Base-by-base conservation (phyloP, 2,329 filamentous ascomycete genomes). In the Pseudopyricularia cyperi region DNA sequence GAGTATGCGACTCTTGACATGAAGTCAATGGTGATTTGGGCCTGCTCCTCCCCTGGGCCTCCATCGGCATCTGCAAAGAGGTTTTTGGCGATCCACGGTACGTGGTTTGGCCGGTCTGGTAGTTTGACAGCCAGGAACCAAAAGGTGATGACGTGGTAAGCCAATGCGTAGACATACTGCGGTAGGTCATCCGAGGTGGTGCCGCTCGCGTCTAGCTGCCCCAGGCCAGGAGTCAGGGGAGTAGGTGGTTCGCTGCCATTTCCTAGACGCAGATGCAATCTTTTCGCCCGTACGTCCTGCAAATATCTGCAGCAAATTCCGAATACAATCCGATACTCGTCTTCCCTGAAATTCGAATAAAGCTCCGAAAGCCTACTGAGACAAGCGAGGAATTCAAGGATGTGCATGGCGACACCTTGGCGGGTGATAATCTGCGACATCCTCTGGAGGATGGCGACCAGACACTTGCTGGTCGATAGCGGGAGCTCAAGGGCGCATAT, bases 361-460 rank as follows among this genome's bases (percentile, higher is more conserved):
- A 96, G 76, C 55, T 88, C 80, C 9, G 87, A 88, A 53, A 96
- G 72, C 34, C 91, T 83, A 51, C 90, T 89, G 28, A 98, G 76
- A 49, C 89, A 85, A 9, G 88, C 87, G n/a, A 98, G 72, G 61
- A 98, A 97, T 62, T 98, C 93, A 49, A 98, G 74, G 55, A 98
- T 95, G 62, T 98, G 93, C 55, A 96, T 85, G 9, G 91, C 89
- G 34, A 96, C 85, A 53, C 90, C 82, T 7, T 89, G 83, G 61
- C 95, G 90, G 1, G 93, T 97, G 61, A 98, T 95, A 61, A 96
- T 94, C 59, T 90, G 88, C 1, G 90, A 85, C 87, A 98, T 95
- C 63, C 89, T 91, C 61, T 90, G 86, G 52, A 98, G 74, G 58
- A 97, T 88, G 46, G 82, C 85, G 46, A 91, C 86, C 55, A 97